Evolutionary conservation across 495 filamentous ascomycete genomes (phyloP), one percentile per base, ranked within the genome.

Genomic region (Cladorrhinum samala): DNA sequence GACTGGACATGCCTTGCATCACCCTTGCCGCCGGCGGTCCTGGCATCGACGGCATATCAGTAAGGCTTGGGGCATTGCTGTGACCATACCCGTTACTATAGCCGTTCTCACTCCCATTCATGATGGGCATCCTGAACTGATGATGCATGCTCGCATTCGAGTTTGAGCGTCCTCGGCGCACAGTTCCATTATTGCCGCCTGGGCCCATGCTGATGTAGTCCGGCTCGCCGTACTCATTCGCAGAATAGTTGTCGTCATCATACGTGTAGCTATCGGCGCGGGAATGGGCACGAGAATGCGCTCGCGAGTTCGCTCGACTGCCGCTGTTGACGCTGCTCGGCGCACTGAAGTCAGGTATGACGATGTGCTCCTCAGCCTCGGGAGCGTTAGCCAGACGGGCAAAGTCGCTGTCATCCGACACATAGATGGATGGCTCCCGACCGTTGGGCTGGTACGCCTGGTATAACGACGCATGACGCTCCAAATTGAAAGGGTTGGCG

Each of bases 391-490:
- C 59, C 3, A 68, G 57, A 6, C 63, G 55, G 2, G 71, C 51
- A 49, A 64, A 74, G 16, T 77, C 67, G 40, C 68, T 70, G 52
- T 77, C 74, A 51, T 79, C 77, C 3, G 69, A 74, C 18, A 79
- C 65, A 58, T 79, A 79, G 55, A 77, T 77, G 20, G 74, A 74
- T 18, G 76, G 75, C 45, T 81, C 78, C 27, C 69, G 66, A 48
- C 60, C 60, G 11, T 47, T 27, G 14, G 66, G 52, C 41, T 56
- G 58, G 11, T 61, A 30, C 0, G 72, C 69, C 16, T 68, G 68
- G 49, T 78, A 80, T 2, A 78, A 61, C 23, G 77, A 78, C 0
- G 75, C 69, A 54, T 79, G 78, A 11, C 75, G 72, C 59, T 80
- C 77, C 9, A 79, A 65, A 36, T 79, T 74, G 51, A 81, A 81